Conservation (phyloP, 2,329 filamentous ascomycete genomes). For the Annulohypoxylon truncatum region DNA sequence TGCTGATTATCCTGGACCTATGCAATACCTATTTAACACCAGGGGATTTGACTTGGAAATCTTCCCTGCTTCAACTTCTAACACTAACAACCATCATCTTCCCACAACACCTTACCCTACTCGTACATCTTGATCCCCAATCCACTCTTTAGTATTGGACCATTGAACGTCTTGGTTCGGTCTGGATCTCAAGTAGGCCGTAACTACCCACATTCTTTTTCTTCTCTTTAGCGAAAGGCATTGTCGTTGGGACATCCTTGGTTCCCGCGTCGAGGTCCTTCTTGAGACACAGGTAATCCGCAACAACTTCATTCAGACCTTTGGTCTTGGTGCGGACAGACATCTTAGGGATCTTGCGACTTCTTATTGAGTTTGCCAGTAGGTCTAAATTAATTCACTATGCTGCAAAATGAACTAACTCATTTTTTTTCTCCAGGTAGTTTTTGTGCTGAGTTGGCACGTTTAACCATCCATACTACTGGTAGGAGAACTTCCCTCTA, state of each 20-base stretch:
- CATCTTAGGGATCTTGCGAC: conserved; percentile 9
- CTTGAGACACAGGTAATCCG: conserved; percentile 24
- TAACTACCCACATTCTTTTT: conserved; percentile 2
- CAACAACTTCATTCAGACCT: neutral
- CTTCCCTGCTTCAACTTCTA: neutral
- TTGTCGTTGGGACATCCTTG: conserved; percentile 32
- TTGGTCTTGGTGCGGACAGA: conserved; percentile 16
- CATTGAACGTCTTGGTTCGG: conserved; percentile 25
- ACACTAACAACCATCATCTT: neutral
- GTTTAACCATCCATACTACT: neutral
- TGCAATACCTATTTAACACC: neutral
- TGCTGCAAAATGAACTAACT: neutral
- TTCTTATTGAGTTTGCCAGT: conserved; percentile 9
- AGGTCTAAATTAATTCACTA: neutral
- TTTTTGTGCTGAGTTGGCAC: conserved; percentile 12
- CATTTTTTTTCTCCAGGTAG: neutral
- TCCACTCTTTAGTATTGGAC: conserved; percentile 21
- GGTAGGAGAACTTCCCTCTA: neutral
- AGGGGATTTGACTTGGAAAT: neutral
- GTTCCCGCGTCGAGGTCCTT: conserved; percentile 13
- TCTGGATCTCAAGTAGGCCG: conserved; percentile 25
- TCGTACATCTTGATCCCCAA: conserved; percentile 4
- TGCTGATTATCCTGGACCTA: neutral
- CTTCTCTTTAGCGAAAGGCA: conserved; percentile 26
- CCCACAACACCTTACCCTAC: neutral